Evolutionary conservation across 1,284 basidiomycete genomes (phyloP).

Genomic region (Volvariella volvacea): DNA sequence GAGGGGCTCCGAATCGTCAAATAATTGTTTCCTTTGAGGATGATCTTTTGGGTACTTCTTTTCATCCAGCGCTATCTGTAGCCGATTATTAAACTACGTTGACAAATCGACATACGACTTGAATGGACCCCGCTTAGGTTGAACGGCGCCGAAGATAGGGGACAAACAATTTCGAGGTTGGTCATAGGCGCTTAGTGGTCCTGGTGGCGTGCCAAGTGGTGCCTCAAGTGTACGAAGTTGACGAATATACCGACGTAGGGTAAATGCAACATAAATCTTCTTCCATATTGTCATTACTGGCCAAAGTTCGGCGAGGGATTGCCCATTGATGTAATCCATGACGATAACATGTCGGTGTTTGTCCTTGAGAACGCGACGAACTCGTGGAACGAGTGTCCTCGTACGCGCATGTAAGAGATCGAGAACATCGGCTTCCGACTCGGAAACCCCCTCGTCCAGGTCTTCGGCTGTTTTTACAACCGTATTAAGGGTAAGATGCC

Average conservation of each 20-base stretch:
- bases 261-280: constrained; percentile 2
- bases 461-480: background rate
- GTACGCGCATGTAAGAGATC: constrained; percentile 7
- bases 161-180: background rate
- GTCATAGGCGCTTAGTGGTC: constrained; percentile 1
- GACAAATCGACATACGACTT: constrained; percentile 5
- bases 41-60: constrained; percentile 1
- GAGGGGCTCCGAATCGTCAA: constrained; percentile 19
- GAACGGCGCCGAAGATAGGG: constrained; percentile 2
- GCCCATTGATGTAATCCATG: constrained; percentile 11
- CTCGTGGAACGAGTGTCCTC: constrained; percentile 10
- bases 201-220: constrained; percentile 6
- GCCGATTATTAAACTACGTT: constrained; percentile 4
- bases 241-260: constrained; percentile 4
- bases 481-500: background rate
- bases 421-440: background rate
- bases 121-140: constrained; percentile 5
- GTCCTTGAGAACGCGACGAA: constrained; percentile 4
- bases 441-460: background rate
- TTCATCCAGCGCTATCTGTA: background rate
- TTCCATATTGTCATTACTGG: constrained; percentile 4
- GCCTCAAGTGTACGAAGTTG: constrained; percentile 9
- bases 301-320: constrained; percentile 3
- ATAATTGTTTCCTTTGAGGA: constrained; percentile 3
- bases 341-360: constrained; percentile 3